Evolutionary conservation across 208 protist species (phyloP).

Genomic region (Trypanosoma cruzi): DNA sequence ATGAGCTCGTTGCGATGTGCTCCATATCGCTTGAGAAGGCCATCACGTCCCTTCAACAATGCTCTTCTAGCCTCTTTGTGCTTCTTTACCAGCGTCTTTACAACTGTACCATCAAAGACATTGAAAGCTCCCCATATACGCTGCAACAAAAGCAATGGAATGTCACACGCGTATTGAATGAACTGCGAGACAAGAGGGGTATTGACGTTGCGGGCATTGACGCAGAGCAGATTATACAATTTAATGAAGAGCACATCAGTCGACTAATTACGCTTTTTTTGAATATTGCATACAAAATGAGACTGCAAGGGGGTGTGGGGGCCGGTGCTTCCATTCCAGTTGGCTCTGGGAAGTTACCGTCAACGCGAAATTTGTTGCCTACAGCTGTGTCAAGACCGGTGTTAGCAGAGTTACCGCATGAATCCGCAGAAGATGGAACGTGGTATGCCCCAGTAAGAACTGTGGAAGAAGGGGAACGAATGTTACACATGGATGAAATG

Average conservation of each 20-base stretch:
- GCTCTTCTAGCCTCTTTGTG: constrained; percentile 89
- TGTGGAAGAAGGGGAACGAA: not conserved
- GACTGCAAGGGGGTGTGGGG: constrained; percentile 3
- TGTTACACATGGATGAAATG: not conserved
- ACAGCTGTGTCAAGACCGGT: constrained; percentile 1
- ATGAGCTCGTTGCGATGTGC: constrained; percentile 59
- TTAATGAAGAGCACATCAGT: constrained; percentile 87
- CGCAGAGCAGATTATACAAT: constrained; percentile 70
- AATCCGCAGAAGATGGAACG: constrained; percentile 18
- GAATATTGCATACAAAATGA: constrained; percentile 53
- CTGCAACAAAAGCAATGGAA: constrained; percentile 80
- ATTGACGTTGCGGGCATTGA: constrained; percentile 64
- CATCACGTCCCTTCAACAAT: constrained; percentile 77
- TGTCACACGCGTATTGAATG: constrained; percentile 68
- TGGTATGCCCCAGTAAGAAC: constrained; percentile 22
- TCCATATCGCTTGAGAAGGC: constrained; percentile 47
- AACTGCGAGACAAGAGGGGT: constrained; percentile 50
- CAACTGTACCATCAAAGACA: constrained; percentile 61
- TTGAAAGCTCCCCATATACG: constrained; percentile 74
- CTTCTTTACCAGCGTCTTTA: constrained; percentile 86
- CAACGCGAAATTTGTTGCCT: not conserved
- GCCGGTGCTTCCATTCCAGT: not conserved
- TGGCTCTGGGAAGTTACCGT: constrained; percentile 5
- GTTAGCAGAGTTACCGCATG: constrained; percentile 23
- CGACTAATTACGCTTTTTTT: constrained; percentile 81